phyloP scores from a whole-genome alignment of 2,329 filamentous ascomycete genomes.

The Trichoderma guizhouense region DNA sequence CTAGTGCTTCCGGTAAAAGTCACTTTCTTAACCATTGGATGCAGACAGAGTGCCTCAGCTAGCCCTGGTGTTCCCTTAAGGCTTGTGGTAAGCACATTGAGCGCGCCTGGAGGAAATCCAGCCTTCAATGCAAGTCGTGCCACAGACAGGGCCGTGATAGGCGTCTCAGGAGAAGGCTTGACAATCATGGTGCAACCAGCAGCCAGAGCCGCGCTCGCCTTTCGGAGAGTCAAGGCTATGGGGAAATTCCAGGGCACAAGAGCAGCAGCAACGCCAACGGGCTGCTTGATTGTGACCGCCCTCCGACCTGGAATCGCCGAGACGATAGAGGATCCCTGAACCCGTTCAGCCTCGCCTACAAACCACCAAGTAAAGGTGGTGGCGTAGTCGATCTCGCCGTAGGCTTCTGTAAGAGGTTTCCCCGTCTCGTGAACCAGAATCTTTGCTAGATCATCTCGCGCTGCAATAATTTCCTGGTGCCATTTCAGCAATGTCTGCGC shows the following conservation, averaged over 20 bases:
- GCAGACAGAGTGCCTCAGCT: constrained; percentile 45
- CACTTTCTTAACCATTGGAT: constrained; percentile 55
- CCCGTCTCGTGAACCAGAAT: constrained; percentile 50
- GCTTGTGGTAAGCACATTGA: constrained; percentile 51
- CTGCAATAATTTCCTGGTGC: constrained; percentile 35
- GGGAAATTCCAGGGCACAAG: constrained; percentile 57
- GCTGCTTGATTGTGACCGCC: constrained; percentile 64
- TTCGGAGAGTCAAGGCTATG: constrained; percentile 47
- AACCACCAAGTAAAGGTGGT: constrained; percentile 56
- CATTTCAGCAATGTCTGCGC: constrained; percentile 36
- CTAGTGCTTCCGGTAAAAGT: constrained; percentile 73
- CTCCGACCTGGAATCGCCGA: constrained; percentile 60
- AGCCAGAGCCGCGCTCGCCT: constrained; percentile 56
- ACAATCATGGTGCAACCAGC: constrained; percentile 74
- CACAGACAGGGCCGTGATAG: constrained; percentile 66
- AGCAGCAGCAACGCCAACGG: constrained; percentile 34
- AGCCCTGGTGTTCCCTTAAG: constrained; percentile 43
- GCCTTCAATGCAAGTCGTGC: constrained; percentile 66
- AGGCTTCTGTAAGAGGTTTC: constrained; percentile 53
- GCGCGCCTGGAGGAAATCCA: constrained; percentile 70
- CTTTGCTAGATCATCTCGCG: constrained; percentile 38
- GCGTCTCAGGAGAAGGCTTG: constrained; percentile 72
- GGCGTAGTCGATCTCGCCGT: constrained; percentile 55
- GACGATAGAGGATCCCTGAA: constrained; percentile 57
- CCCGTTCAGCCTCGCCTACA: constrained; percentile 45